Conservation (phyloP, 352 stramenopile species). For the Phytophthora ramorum region DNA sequence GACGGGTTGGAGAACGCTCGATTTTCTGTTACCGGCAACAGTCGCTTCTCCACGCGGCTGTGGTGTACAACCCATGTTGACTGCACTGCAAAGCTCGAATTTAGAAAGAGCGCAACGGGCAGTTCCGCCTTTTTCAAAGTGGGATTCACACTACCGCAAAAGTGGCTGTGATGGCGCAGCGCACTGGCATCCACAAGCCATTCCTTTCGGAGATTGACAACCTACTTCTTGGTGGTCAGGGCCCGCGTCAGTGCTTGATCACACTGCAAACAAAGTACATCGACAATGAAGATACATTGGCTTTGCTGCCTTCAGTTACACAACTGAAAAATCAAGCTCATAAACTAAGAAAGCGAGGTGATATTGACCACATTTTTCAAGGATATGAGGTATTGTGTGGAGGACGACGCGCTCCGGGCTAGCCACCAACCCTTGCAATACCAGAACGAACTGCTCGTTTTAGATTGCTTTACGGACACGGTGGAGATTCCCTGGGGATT, state of each 20-base stretch:
- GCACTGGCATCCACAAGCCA: no score
- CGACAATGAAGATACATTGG: no score
- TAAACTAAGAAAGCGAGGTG: conserved; percentile 3
- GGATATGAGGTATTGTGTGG: not conserved
- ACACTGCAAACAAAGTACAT: no score
- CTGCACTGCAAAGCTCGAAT: not conserved
- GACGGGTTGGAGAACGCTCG: conserved; percentile 1
- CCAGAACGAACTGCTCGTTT: no score
- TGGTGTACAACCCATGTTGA: not conserved
- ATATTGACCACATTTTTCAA: conserved; percentile 3
- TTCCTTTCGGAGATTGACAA: no score
- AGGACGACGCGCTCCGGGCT: not conserved
- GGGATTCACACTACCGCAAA: no score
- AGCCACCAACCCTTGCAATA: not conserved
- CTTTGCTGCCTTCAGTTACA: no score
- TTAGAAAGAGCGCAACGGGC: not conserved
- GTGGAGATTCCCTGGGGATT: not conserved
- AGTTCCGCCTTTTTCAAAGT: no score
- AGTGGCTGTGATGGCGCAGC: no score
- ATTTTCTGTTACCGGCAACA: not conserved
- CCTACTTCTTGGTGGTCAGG: no score
- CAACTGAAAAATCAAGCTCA: conserved; percentile 10
- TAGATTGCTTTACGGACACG: conserved; percentile 1
- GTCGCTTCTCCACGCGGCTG: not conserved
- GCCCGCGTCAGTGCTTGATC: no score